Evolutionary conservation across 176 grass and related monocot genomes (phyloP), one percentile per base, ranked within the genome.

Genomic region (Aechmea fasciata): DNA sequence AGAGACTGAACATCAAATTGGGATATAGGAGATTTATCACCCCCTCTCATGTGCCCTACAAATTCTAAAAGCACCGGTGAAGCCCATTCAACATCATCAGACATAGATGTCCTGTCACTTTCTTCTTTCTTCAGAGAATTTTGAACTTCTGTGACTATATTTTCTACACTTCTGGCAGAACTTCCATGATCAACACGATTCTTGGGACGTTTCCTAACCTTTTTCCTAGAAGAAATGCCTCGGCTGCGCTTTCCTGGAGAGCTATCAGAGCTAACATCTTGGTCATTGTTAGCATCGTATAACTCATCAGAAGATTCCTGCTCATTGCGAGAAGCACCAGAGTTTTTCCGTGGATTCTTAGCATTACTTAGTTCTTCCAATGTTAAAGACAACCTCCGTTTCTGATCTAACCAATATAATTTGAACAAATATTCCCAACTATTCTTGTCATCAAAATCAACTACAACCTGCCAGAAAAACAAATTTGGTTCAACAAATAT

Each of bases 381-480:
- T 51, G 87, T 94, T 79, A 99, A 67, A 47, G 68, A 77, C 52
- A 90, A 62, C 9, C 87, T 99, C 68, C 85, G 63, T 85, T 94
- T 99, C n/a, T 85, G 64, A 76, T 87, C 78, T 53, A 99, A 86
- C 95, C 95, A 99, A 77, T 99, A 99, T 67, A 94, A 73, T 74
- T 99, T 99, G 80, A 99, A 99, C 63, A 99, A 86, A 75, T 99
- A 99, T 80, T 99, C 90, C 95, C 95, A 99, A 73, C 85, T 99
- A 84, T 79, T 88, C 80, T 85, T 77, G 68, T 99, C 95, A 73
- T 99, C 87, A 78, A 99, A 99, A 79, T 99, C 95, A 78, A 99
- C 84, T 13, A 26, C 79, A 82, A 75, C 83, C 95, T 99, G 80
- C 33, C 68, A 75, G 41, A 47, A 15, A 50, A 78, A 71, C 57